Base-by-base conservation (phyloP, 2,329 filamentous ascomycete genomes). In the Ampelomyces quisqualis region DNA sequence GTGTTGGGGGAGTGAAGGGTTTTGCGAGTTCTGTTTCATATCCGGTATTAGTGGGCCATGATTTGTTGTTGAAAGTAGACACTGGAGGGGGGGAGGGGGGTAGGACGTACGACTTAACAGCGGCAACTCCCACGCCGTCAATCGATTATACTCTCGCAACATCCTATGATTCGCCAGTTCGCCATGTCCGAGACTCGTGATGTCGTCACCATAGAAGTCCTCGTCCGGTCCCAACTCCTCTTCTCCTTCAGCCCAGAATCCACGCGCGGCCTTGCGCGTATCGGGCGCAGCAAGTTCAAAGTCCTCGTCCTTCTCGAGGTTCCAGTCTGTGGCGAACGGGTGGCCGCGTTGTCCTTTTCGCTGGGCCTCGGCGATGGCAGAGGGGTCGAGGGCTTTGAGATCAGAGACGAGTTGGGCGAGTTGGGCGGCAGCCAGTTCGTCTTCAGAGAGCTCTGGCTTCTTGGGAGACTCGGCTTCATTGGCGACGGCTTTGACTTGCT, bases 61-160 rank as follows among this genome's bases (percentile, higher is more conserved):
- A n/a, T n/a, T n/a, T n/a, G n/a, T n/a, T n/a, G n/a, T n/a, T n/a
- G n/a, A n/a, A n/a, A n/a, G n/a, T 14, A 3, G 7, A 4, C 4
- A 8, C 3, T 5, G 22, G 22, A 9, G 19, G 11, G 18, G 9
- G 4, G 2, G 22, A 1, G 17, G 17, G 5, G 0, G 35, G 14
- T 11, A n/a, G n/a, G 21, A 77, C 88, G 69, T 80, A 95, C 90
- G 87, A 43, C 84, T 82, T 45, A 98, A 75, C 49, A 95, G 73
- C 7, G 93, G 93, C 85, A 98, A 88, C 70, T 98, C 93, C 90
- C 93, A 98, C 17, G 90, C 89, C 32, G 87, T 83, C 55, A 95
- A 76, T 37, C 93, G 80, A 33, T 87, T 84, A 68, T 95, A 96
- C 60, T 95, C 83, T 74, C 93, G 80, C 65, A 91, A 78, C 70